These are phyloP conservation scores for Globisporangium barbulae DNA, from an alignment of 352 stramenopile genomes.

Conservation along the genomic window DNA sequence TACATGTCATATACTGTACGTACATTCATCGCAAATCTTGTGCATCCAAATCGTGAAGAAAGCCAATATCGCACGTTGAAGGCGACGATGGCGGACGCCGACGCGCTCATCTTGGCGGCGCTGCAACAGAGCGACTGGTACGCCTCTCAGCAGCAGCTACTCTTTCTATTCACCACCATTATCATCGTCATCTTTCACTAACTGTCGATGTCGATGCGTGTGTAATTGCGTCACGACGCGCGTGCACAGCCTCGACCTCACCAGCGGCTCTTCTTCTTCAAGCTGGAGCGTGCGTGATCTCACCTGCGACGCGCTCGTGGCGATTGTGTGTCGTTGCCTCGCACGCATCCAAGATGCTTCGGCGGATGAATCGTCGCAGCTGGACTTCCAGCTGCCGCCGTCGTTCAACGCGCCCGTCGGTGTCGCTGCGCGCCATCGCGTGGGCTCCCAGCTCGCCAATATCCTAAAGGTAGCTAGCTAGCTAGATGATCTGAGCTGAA, in stretches of 20 bases:
- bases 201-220: background rate
- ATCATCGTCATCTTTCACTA: background rate
- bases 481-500: background rate
- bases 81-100: constrained; percentile 35
- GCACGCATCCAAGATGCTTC: constrained; percentile 25
- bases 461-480: constrained; percentile 56
- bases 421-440: constrained; percentile 70
- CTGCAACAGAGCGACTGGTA: constrained; percentile 55
- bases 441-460: constrained; percentile 68
- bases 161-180: background rate
- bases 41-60: too few species aligned
- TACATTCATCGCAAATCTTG: too few species aligned
- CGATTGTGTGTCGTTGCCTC: constrained; percentile 46
- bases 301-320: constrained; percentile 40
- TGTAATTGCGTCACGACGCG: background rate
- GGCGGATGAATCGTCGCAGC: constrained; percentile 14
- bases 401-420: constrained; percentile 31
- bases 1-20: background rate
- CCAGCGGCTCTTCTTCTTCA: background rate
- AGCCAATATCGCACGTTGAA: background rate
- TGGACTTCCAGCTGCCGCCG: constrained; percentile 26
- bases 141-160: background rate
- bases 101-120: constrained; percentile 42
- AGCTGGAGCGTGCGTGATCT: constrained; percentile 29
- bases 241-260: constrained; percentile 3